These are phyloP conservation scores for Aechmea fasciata DNA, from an alignment of 176 grass and related monocot species.

Conservation along the genomic window DNA sequence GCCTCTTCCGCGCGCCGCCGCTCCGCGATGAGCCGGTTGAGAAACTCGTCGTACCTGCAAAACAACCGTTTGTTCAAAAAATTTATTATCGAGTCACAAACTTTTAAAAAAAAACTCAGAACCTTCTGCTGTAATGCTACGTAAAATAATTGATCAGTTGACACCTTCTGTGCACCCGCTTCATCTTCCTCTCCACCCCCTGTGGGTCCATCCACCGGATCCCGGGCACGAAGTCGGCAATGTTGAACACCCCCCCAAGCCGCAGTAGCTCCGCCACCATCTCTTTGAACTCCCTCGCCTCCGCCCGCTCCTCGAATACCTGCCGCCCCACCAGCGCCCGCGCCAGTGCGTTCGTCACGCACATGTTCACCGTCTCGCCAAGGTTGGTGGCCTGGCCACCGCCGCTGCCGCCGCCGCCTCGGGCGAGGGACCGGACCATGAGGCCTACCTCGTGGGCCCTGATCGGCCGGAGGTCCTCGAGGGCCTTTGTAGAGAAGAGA, in stretches of 20 bases:
- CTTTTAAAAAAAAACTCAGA: no score
- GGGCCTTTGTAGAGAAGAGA: constrained; percentile 52
- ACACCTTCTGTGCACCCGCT: constrained; percentile 44
- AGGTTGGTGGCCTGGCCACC: constrained; percentile 3
- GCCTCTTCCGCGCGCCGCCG: not conserved
- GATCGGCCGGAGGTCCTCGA: constrained; percentile 32
- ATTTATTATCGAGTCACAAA: no score
- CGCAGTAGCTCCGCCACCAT: constrained; percentile 52
- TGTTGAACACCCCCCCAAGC: constrained; percentile 44
- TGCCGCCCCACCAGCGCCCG: constrained; percentile 42
- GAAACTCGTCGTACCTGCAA: constrained; percentile 33
- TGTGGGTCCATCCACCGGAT: constrained; percentile 44
- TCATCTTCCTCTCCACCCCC: constrained; percentile 43
- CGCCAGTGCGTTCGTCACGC: constrained; percentile 51
- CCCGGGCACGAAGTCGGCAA: constrained; percentile 52
- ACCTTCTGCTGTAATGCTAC: no score
- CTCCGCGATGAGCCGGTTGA: constrained; percentile 43
- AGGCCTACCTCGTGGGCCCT: constrained; percentile 36
- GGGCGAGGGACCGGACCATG: constrained; percentile 24
- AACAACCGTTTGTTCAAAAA: no score
- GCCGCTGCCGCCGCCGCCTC: not conserved
- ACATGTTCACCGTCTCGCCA: constrained; percentile 38
- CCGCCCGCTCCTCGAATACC: constrained; percentile 31
- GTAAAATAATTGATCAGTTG: no score
- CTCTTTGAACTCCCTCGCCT: constrained; percentile 44